Conservation (phyloP, 441 rosid species). For the Biscutella laevigata region DNA sequence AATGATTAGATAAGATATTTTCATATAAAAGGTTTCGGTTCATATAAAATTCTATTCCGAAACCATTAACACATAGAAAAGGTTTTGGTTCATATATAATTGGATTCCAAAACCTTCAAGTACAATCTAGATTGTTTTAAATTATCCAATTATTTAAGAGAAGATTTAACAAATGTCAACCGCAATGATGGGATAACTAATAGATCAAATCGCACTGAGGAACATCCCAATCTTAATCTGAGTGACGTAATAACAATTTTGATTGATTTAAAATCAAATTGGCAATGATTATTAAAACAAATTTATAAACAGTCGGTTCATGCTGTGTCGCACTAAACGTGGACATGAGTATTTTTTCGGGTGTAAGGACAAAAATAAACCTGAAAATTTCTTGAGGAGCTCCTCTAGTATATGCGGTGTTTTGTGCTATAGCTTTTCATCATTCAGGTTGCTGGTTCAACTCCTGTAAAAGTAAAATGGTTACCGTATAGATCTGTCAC, state of each 20-base stretch:
- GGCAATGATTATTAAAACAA: background rate
- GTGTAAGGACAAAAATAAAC: no score
- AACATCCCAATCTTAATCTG: constrained; percentile 8
- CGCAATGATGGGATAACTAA: constrained; percentile 15
- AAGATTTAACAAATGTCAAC: background rate
- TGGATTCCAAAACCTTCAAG: background rate
- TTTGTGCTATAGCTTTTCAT: no score
- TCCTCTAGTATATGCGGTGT: no score
- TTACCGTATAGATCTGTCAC: no score
- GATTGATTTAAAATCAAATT: background rate
- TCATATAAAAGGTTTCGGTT: no score
- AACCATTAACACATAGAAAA: no score
- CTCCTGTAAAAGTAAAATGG: no score
- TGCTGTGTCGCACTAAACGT: constrained; percentile 29
- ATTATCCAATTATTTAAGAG: constrained; percentile 14
- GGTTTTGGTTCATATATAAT: background rate
- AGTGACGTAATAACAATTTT: background rate
- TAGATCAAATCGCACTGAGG: constrained; percentile 14
- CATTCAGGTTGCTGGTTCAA: no score
- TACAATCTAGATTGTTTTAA: constrained; percentile 3
- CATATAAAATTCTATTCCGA: no score
- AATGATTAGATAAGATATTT: no score
- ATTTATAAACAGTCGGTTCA: constrained; percentile 9
- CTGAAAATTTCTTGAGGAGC: no score
- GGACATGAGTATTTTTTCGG: constrained; percentile 13